phyloP scores from a whole-genome alignment of 805 yeast species.

The Candida manassasensis region DNA sequence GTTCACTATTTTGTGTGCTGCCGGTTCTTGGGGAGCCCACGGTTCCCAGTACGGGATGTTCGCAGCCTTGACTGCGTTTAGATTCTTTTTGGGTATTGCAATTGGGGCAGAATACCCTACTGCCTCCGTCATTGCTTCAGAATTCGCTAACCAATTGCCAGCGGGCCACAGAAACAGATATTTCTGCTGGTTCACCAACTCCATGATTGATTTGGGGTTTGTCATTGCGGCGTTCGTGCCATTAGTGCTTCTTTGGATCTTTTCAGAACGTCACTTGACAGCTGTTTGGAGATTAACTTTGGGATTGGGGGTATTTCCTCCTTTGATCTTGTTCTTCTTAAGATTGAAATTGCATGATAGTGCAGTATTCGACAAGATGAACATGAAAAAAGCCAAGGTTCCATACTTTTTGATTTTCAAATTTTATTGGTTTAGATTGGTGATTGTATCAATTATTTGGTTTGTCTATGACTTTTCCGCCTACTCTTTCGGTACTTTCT shows the following conservation, averaged over 20 bases:
- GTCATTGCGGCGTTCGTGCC: constrained; percentile 84
- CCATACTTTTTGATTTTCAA: constrained; percentile 71
- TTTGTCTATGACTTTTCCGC: constrained; percentile 84
- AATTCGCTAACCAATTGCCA: constrained; percentile 74
- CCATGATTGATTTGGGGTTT: constrained; percentile 83
- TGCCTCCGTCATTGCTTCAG: constrained; percentile 90
- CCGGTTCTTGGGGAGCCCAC: constrained; percentile 75
- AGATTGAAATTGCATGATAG: constrained; percentile 75
- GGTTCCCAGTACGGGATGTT: constrained; percentile 72
- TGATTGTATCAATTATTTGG: constrained; percentile 76
- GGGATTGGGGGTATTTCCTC: constrained; percentile 89
- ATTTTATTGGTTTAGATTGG: constrained; percentile 79
- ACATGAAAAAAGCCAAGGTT: constrained; percentile 56
- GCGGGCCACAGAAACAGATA: constrained; percentile 85
- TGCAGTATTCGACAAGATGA: constrained; percentile 62
- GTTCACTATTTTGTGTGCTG: constrained; percentile 76
- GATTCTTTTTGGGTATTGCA: constrained; percentile 86
- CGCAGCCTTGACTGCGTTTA: constrained; percentile 75
- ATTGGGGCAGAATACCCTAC: constrained; percentile 96
- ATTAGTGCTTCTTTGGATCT: constrained; percentile 80
- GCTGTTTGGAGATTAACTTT: constrained; percentile 90
- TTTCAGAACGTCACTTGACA: constrained; percentile 60
- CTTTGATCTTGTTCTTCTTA: constrained; percentile 68
- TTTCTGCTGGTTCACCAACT: constrained; percentile 84
- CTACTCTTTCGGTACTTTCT: constrained; percentile 84